Percentiles rank a stretch among this genome's conserved stretches.
These are phyloP conservation scores for Perkinsus olseni DNA, from an alignment of 169 alveolate genomes.

Conservation along the genomic window DNA sequence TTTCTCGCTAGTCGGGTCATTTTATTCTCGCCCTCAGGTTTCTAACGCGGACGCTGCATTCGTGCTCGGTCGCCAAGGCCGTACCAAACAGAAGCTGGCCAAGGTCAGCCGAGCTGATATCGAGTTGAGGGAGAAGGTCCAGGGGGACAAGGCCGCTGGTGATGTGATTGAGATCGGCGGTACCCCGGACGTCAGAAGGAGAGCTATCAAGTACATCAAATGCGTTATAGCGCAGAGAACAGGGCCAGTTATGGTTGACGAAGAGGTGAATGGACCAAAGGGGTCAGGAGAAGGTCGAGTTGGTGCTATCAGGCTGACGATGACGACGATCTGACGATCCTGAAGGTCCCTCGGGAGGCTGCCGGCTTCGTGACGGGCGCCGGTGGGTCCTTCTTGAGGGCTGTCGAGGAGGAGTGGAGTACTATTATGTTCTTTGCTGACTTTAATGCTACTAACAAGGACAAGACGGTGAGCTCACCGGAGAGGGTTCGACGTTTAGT, in stretches of 20 bases:
- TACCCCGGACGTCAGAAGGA: not conserved
- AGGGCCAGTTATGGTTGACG: not conserved
- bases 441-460: not conserved
- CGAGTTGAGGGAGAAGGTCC: not conserved
- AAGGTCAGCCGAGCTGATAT: not conserved
- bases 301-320: not conserved
- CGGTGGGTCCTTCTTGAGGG: slow-evolving; percentile 12
- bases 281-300: not conserved
- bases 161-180: not conserved
- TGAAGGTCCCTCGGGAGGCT: slow-evolving; percentile 20
- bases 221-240: slow-evolving; percentile 7
- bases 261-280: not conserved
- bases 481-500: too few relatives aligned
- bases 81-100: slow-evolving; percentile 5
- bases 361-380: slow-evolving; percentile 19
- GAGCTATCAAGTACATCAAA: not conserved
- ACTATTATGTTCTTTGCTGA: slow-evolving; percentile 21
- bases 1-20: not conserved
- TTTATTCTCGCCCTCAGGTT: not conserved
- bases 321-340: slow-evolving; percentile 17
- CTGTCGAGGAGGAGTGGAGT: slow-evolving; percentile 21
- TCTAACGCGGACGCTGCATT: slow-evolving; percentile 9
- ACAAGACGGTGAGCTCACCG: not conserved
- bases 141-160: not conserved
- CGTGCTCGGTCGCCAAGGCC: slow-evolving; percentile 6